Conservation (phyloP, 495 filamentous ascomycete genomes). For the Tuber brumale region DNA sequence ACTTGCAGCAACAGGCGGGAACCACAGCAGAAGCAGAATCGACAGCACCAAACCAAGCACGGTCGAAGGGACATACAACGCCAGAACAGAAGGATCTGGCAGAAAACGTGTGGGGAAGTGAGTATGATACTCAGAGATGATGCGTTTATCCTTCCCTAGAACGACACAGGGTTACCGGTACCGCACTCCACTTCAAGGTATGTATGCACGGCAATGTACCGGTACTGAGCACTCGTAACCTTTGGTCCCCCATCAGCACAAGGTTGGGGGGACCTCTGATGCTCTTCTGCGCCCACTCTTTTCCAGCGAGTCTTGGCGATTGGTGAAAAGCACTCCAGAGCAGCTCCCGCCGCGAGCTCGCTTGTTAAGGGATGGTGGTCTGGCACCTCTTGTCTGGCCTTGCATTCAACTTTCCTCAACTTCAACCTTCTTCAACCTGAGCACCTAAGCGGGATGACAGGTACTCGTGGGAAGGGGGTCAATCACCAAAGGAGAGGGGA, state of each 20-base stretch:
- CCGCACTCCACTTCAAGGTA: background rate
- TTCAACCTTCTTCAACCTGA: background rate
- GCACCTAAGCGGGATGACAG: background rate
- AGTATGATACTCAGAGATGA: background rate
- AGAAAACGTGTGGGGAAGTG: background rate
- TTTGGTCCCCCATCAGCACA: background rate
- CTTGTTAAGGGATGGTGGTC: background rate
- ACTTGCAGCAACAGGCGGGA: background rate
- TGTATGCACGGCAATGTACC: background rate
- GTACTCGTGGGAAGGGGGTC: background rate
- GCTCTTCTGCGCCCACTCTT: background rate
- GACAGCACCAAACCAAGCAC: background rate
- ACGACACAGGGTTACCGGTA: background rate
- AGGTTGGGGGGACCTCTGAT: background rate
- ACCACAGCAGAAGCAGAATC: background rate
- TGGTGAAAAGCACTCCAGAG: background rate
- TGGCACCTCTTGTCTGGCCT: background rate
- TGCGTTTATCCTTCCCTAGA: background rate
- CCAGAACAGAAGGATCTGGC: background rate
- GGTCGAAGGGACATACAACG: background rate
- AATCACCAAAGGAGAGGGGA: background rate
- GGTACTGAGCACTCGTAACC: no score
- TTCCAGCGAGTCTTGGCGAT: background rate
- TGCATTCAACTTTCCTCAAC: background rate
- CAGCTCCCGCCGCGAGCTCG: background rate